Percentiles rank a stretch among this genome's conserved stretches.
These are phyloP conservation scores for Podaxis pistillaris DNA, from an alignment of 768 basidiomycete genomes.

Conservation along the genomic window DNA sequence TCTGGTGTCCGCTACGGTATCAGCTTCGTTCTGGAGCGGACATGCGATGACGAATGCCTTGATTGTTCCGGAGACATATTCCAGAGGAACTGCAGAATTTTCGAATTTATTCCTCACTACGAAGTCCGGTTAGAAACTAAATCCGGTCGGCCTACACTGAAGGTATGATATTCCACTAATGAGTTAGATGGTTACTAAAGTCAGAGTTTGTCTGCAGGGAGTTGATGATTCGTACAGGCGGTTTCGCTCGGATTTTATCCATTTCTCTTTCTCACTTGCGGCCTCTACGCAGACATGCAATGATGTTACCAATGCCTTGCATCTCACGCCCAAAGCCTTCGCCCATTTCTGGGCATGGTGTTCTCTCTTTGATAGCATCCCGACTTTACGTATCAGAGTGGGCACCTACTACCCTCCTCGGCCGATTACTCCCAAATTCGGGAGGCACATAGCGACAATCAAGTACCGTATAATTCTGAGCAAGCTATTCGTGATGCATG, in stretches of 20 bases:
- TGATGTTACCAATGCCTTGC: constrained; percentile 37
- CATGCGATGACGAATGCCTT: constrained; percentile 70
- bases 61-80: constrained; percentile 62
- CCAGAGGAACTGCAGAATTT: constrained; percentile 76
- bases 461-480: constrained; percentile 83
- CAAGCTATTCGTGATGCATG: constrained; percentile 82
- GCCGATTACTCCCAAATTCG: constrained; percentile 80
- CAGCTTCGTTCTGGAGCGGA: constrained; percentile 77
- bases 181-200: not conserved
- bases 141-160: constrained; percentile 33
- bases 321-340: constrained; percentile 83
- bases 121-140: constrained; percentile 63
- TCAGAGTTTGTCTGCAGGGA: constrained; percentile 27
- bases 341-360: constrained; percentile 95
- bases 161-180: constrained; percentile 36
- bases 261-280: constrained; percentile 83
- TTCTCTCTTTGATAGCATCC: constrained; percentile 72
- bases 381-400: constrained; percentile 84
- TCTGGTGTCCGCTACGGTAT: constrained; percentile 88
- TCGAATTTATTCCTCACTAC: constrained; percentile 81
- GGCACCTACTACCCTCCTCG: constrained; percentile 78
- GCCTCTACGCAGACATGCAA: constrained; percentile 50
- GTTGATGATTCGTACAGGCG: constrained; percentile 75
- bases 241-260: constrained; percentile 93
- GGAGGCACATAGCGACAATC: constrained; percentile 84